Evolutionary conservation across 2,329 filamentous ascomycete genomes (phyloP), one percentile per base, ranked within the genome.

Genomic region (Ascosphaera aggregata): DNA sequence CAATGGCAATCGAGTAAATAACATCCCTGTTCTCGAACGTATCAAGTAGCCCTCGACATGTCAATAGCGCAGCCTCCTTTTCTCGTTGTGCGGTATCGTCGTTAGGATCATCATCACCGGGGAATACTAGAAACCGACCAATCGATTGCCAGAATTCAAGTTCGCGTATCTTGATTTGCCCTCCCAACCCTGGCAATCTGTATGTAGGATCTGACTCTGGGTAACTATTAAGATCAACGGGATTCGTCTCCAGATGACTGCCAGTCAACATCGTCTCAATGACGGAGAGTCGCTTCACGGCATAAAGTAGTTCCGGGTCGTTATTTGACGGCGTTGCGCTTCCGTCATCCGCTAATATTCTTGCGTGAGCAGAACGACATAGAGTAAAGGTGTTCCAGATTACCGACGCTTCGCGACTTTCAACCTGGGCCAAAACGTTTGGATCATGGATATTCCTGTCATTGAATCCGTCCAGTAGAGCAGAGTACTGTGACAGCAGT

Each of bases 11-110:
- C 0, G 80, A 89, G 57, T 93, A 93, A 41, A 94, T 70, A 15
- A 93, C 76, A 53, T 94, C 84, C 39, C 85, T 73, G 49, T 86
- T 89, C 58, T 94, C 85, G 18, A 76, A 70, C 37, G 77, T 77
- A 47, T 82, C 78, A 9, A 93, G 65, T 17, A 86, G 64, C 41
- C 67, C 67, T 22, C 81, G 73, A 54, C 82, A 70, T 39, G 66
- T 66, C 3, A 56, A 57, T 20, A 93, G 61, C 1, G 71, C 68
- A 18, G 73, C 67, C 39, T 84, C 76, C 27, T 81, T 69, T 40
- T 67, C 63, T 47, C 66, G 71, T n/a, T n/a, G n/a, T n/a, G n/a
- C n/a, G n/a, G n/a, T n/a, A 42, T 58, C 60, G 42, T 49, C 55
- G 42, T 57, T 56, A 4, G 67, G 60, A 37, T 67, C 61, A 30